These are phyloP conservation scores for Hanseniaspora valbyensis DNA, from an alignment of 805 yeast genomes.

Conservation along the genomic window DNA sequence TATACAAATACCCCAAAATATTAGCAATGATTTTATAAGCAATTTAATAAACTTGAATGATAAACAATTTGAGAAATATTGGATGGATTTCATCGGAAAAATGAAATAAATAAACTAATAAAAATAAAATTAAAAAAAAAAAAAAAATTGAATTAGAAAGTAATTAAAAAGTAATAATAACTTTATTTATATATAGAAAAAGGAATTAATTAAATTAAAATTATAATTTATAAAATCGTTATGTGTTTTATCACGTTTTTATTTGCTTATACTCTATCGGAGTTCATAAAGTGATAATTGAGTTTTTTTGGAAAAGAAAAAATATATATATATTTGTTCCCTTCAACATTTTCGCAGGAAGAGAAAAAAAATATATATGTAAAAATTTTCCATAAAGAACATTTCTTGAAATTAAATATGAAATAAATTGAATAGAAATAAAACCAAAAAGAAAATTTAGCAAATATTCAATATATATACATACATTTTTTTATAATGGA, in stretches of 20 bases:
- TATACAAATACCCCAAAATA: conserved; percentile 47
- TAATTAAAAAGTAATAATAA: neutral
- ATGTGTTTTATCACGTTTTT: too few species aligned
- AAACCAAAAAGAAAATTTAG: too few species aligned
- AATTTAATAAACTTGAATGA: conserved; percentile 45
- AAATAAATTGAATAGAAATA: neutral
- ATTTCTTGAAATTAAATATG: neutral
- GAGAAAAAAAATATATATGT: too few species aligned
- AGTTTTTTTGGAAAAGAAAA: too few species aligned
- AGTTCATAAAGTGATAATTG: too few species aligned
- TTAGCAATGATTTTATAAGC: conserved; percentile 51
- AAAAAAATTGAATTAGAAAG: neutral
- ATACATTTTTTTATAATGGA: neutral
- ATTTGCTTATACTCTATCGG: too few species aligned
- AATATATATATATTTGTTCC: too few species aligned
- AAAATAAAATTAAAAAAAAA: neutral
- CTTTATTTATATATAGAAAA: too few species aligned
- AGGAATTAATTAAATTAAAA: too few species aligned
- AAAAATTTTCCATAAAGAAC: too few species aligned
- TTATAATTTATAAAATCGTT: too few species aligned
- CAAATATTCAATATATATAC: neutral
- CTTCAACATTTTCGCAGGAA: too few species aligned
- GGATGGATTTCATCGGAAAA: conserved; percentile 37
- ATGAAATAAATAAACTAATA: conserved; percentile 19
- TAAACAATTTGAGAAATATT: conserved; percentile 62